Evolutionary conservation across 441 rosid genomes (phyloP).

Genomic region (Populus hybrid): DNA sequence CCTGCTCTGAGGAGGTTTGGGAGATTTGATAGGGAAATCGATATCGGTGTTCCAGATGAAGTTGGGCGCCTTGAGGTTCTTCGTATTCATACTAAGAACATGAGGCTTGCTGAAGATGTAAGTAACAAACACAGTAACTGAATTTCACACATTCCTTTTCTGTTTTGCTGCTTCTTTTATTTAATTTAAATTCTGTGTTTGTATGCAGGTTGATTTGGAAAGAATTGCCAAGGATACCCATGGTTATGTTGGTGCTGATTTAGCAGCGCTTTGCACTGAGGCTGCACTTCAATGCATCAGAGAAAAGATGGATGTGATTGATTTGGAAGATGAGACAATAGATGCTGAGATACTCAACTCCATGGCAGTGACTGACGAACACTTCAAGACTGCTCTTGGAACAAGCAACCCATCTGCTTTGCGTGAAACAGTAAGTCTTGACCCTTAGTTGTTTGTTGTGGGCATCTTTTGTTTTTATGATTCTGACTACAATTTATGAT

Average conservation of each 20-base stretch:
- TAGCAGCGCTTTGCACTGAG: conserved; percentile 77
- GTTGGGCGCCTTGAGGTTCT: conserved; percentile 58
- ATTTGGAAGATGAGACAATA: conserved; percentile 68
- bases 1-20: conserved; percentile 61
- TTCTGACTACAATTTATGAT: neutral
- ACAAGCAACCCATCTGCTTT: conserved; percentile 80
- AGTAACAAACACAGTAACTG: neutral
- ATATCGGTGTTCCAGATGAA: conserved; percentile 73
- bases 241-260: conserved; percentile 77
- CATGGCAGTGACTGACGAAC: conserved; percentile 73
- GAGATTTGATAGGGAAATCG: conserved; percentile 60
- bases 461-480: neutral
- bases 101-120: conserved; percentile 62
- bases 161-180: neutral
- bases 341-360: conserved; percentile 78
- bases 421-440: conserved; percentile 64
- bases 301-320: conserved; percentile 80
- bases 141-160: neutral
- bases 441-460: neutral
- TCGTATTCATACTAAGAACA: conserved; percentile 59
- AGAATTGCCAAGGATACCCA: conserved; percentile 66
- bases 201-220: conserved; percentile 57
- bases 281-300: conserved; percentile 74
- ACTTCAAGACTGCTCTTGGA: conserved; percentile 73
- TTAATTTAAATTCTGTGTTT: neutral